These are phyloP conservation scores for Solanum appendiculatum DNA, from an alignment of 257 asterid genomes.

Conservation along the genomic window DNA sequence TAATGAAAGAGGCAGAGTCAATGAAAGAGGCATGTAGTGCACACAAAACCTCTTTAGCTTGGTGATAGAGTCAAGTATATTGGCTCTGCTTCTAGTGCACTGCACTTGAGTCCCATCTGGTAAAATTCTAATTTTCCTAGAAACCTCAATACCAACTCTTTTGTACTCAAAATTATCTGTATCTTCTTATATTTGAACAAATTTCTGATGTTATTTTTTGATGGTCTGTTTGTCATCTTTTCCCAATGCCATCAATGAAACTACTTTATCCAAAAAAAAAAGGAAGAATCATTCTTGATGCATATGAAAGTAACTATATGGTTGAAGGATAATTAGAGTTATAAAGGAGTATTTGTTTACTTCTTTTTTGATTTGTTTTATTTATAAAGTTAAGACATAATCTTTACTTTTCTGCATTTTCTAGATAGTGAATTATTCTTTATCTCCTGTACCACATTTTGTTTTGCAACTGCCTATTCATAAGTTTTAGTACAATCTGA, in stretches of 20 bases:
- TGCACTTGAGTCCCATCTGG: slow-evolving; percentile 22
- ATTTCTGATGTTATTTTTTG: background rate
- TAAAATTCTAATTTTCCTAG: background rate
- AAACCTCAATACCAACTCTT: background rate
- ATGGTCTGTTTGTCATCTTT: background rate
- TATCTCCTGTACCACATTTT: background rate
- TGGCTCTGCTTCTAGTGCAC: slow-evolving; percentile 48
- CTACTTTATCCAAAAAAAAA: background rate
- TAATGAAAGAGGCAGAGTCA: slow-evolving; percentile 32
- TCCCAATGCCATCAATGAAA: background rate
- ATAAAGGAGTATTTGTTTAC: background rate
- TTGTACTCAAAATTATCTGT: background rate
- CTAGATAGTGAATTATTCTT: background rate
- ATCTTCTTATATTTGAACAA: background rate
- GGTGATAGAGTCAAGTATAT: slow-evolving; percentile 76
- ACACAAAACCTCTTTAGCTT: slow-evolving; percentile 35
- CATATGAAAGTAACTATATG: background rate
- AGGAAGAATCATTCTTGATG: background rate
- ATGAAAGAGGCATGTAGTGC: slow-evolving; percentile 12
- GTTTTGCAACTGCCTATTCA: background rate
- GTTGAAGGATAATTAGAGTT: background rate
- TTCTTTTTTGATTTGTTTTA: background rate
- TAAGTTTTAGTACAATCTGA: background rate
- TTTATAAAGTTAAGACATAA: background rate
- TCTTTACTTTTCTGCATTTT: background rate